phyloP scores from a whole-genome alignment of 2,329 filamentous ascomycete genomes.

The Tolypocladium cylindrosporum region DNA sequence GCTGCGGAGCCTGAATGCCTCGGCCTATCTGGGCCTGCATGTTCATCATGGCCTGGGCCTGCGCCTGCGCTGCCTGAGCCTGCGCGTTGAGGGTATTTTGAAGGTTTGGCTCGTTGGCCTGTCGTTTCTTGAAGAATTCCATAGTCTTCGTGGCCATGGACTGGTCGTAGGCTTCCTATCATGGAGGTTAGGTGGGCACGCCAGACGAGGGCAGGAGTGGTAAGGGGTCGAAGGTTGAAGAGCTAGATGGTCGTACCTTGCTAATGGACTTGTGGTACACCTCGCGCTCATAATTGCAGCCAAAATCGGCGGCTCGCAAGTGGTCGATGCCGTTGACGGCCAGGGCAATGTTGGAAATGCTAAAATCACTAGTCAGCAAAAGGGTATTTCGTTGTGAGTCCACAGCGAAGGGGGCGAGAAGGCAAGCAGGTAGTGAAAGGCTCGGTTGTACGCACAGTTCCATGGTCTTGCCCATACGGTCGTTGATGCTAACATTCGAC shows the following conservation, averaged over 20 bases:
- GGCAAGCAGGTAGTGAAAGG: background rate
- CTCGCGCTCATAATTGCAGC: slow-evolving; percentile 37
- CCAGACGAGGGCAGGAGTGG: background rate
- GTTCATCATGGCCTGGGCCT: slow-evolving; percentile 40
- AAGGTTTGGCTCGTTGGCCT: slow-evolving; percentile 37
- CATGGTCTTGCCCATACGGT: slow-evolving; percentile 32
- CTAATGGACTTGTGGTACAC: slow-evolving; percentile 33
- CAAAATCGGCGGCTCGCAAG: slow-evolving; percentile 29
- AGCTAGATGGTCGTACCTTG: slow-evolving; percentile 29
- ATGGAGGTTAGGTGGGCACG: slow-evolving; percentile 8
- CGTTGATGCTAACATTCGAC: slow-evolving; percentile 22
- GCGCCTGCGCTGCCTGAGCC: slow-evolving; percentile 26
- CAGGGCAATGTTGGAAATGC: slow-evolving; percentile 41
- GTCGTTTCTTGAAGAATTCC: slow-evolving; percentile 40
- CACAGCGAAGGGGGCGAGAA: background rate
- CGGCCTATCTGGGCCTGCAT: slow-evolving; percentile 43
- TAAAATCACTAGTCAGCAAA: slow-evolving; percentile 14
- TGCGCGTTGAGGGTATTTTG: slow-evolving; percentile 39
- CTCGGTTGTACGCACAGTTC: slow-evolving; percentile 25
- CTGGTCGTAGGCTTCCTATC: slow-evolving; percentile 39
- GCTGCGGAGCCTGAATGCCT: slow-evolving; percentile 39
- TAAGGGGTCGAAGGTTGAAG: background rate
- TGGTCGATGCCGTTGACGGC: slow-evolving; percentile 31
- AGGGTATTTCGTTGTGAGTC: background rate
- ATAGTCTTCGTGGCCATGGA: slow-evolving; percentile 33